Conservation (phyloP, 2,329 filamentous ascomycete species). For the Penicillium sp. region DNA sequence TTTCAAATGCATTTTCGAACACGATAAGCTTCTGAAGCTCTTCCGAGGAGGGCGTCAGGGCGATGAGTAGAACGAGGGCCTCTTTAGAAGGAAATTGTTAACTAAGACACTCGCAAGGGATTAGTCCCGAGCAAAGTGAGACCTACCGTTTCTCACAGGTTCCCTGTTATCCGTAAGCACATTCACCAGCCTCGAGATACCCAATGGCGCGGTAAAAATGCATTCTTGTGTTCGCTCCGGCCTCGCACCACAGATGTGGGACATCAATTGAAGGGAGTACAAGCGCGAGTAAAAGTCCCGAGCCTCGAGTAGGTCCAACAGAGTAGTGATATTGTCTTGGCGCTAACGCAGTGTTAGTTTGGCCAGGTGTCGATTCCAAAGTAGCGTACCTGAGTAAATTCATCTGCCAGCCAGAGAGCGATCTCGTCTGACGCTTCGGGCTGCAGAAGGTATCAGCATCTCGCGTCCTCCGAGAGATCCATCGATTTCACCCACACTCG, state of each 20-base stretch:
- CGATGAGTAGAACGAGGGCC: constrained; percentile 81
- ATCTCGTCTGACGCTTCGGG: constrained; percentile 95
- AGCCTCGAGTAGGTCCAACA: constrained; percentile 86
- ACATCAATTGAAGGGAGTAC: constrained; percentile 86
- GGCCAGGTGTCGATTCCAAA: constrained; percentile 8
- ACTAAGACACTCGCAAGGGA: constrained; percentile 14
- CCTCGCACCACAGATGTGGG: constrained; percentile 79
- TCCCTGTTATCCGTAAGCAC: constrained; percentile 84
- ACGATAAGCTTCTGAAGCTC: constrained; percentile 95
- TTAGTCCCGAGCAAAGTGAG: not conserved
- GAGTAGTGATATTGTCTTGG: constrained; percentile 91
- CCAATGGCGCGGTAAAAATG: constrained; percentile 83
- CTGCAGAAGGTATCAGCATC: constrained; percentile 49
- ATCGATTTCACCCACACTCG: constrained; percentile 52
- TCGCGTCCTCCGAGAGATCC: not conserved
- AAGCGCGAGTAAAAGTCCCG: constrained; percentile 87
- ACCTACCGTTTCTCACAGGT: constrained; percentile 74
- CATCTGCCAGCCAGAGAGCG: constrained; percentile 91
- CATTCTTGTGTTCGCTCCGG: constrained; percentile 94
- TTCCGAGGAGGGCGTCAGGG: constrained; percentile 79
- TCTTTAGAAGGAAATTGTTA: constrained; percentile 50
- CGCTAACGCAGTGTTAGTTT: constrained; percentile 62
- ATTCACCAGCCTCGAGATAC: constrained; percentile 81
- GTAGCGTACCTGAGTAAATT: constrained; percentile 79
- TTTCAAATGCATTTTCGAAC: constrained; percentile 91